Percentiles rank a stretch among this genome's conserved stretches.
Evolutionary conservation across 2,329 filamentous ascomycete genomes (phyloP).

Genomic region (Amauroascus verrucosus): DNA sequence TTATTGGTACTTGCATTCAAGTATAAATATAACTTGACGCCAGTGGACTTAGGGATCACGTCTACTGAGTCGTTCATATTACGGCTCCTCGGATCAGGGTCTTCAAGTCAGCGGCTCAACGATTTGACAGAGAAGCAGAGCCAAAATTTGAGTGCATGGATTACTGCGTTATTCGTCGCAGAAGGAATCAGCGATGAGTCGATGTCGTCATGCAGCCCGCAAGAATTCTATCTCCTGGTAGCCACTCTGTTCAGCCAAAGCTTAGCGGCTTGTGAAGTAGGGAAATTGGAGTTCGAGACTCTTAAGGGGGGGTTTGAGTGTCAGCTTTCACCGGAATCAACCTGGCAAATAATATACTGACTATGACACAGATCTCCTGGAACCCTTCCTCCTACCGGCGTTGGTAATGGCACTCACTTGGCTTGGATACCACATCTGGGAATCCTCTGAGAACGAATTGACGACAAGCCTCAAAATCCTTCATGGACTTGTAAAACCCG

Average conservation of each 20-base stretch:
- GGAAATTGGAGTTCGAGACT: constrained; percentile 47
- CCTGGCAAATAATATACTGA: constrained; percentile 13
- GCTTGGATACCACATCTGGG: constrained; percentile 48
- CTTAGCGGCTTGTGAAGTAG: constrained; percentile 46
- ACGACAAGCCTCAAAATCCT: constrained; percentile 47
- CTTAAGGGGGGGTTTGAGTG: constrained; percentile 54
- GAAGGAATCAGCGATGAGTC: constrained; percentile 56
- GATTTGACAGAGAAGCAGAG: constrained; percentile 47
- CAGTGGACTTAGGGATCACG: constrained; percentile 44
- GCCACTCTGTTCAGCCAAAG: constrained; percentile 54
- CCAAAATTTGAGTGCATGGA: constrained; percentile 50
- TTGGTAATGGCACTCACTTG: constrained; percentile 50
- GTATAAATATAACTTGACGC: constrained; percentile 46
- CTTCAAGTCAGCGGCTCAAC: constrained; percentile 39
- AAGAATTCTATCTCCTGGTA: constrained; percentile 54
- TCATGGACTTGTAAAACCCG: constrained; percentile 46
- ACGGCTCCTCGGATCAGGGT: constrained; percentile 41
- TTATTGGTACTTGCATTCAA: constrained; percentile 49
- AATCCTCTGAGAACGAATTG: constrained; percentile 36
- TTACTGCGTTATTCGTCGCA: constrained; percentile 51
- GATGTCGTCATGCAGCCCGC: constrained; percentile 53
- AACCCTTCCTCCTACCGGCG: constrained; percentile 54
- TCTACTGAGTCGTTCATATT: constrained; percentile 46
- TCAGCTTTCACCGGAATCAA: constrained; percentile 26
- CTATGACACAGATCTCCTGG: constrained; percentile 43